phyloP scores from a whole-genome alignment of 1,284 basidiomycete species.

The Cryptococcus sp. region DNA sequence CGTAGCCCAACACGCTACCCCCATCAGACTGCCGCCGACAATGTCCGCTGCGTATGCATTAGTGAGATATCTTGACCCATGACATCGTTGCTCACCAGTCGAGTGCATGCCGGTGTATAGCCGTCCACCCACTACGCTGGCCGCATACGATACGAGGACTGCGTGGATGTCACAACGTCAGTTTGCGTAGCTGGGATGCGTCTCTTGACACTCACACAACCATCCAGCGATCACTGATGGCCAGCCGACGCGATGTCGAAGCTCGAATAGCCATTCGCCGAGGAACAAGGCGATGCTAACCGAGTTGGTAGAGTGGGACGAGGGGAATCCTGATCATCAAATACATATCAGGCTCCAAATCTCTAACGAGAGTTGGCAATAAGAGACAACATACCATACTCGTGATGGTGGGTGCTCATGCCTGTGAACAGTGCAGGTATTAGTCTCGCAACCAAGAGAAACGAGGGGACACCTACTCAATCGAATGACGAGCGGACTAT shows the following conservation, averaged over 20 bases:
- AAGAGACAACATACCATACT: constrained; percentile 42
- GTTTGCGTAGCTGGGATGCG: neutral
- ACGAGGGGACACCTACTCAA: constrained; percentile 53
- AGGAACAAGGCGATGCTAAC: constrained; percentile 83
- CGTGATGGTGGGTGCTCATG: constrained; percentile 73
- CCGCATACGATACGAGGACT: constrained; percentile 64
- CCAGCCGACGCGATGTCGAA: constrained; percentile 21
- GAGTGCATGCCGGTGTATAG: constrained; percentile 92
- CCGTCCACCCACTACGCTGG: constrained; percentile 82
- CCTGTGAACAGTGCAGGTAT: constrained; percentile 56
- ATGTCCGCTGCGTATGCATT: constrained; percentile 63
- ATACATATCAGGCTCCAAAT: constrained; percentile 5
- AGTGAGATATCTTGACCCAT: neutral
- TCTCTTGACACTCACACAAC: constrained; percentile 23
- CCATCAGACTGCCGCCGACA: constrained; percentile 65
- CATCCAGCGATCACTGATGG: constrained; percentile 21
- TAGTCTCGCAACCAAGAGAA: neutral
- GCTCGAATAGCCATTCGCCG: constrained; percentile 37
- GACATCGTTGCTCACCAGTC: constrained; percentile 29
- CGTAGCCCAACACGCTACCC: constrained; percentile 65
- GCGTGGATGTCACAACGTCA: constrained; percentile 6
- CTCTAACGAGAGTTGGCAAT: neutral
- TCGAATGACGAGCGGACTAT: constrained; percentile 83
- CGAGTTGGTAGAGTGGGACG: constrained; percentile 90
- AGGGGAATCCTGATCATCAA: constrained; percentile 75